Conservation (phyloP, 441 rosid species). For the Aleurites moluccanus region DNA sequence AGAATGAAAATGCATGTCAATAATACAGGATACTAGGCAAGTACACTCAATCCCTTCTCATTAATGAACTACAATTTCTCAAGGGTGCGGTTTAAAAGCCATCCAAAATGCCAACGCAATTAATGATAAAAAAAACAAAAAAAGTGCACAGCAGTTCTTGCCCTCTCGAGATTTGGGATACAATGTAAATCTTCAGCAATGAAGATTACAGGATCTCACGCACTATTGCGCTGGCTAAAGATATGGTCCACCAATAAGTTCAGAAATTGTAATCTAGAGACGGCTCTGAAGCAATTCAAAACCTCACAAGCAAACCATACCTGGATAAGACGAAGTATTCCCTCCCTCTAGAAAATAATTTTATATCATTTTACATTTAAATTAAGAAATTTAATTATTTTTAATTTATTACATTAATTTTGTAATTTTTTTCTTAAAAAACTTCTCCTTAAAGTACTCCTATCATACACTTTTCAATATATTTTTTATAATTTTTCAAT, state of each 20-base stretch:
- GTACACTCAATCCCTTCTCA: not conserved
- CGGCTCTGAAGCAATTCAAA: not conserved
- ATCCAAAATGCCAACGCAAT: not conserved
- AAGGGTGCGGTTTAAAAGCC: not conserved
- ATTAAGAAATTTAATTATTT: too few relatives aligned
- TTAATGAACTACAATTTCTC: not conserved
- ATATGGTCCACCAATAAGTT: not conserved
- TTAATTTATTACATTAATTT: too few relatives aligned
- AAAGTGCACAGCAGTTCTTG: not conserved
- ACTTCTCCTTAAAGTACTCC: too few relatives aligned
- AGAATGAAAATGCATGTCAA: too few relatives aligned
- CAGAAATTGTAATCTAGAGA: not conserved
- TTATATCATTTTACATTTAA: too few relatives aligned
- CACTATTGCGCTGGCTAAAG: not conserved
- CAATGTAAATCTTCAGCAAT: not conserved
- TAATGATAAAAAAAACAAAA: not conserved
- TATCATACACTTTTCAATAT: too few relatives aligned
- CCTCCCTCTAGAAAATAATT: too few relatives aligned
- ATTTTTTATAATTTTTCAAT: too few relatives aligned
- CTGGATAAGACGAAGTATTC: not conserved
- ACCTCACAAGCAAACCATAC: not conserved
- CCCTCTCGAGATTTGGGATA: not conserved
- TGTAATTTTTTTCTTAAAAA: too few relatives aligned
- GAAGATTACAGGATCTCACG: not conserved
- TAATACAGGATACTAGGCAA: too few relatives aligned